Percentiles rank a stretch among this genome's conserved stretches.
These are phyloP conservation scores for Periconia macrospinosa DNA, from an alignment of 2,329 filamentous ascomycete genomes.

Conservation along the genomic window DNA sequence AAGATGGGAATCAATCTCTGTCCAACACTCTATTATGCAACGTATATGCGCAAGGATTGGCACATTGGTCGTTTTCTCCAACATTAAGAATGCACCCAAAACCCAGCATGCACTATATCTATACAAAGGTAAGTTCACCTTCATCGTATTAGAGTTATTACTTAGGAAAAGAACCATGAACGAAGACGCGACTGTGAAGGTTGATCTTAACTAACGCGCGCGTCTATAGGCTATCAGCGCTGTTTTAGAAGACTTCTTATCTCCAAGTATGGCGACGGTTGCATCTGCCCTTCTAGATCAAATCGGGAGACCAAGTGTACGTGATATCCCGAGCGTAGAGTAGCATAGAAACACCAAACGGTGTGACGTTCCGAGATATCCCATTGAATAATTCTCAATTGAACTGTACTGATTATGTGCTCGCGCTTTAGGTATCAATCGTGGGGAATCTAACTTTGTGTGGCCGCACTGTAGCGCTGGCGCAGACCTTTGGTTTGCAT, in stretches of 20 bases:
- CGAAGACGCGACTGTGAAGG: no score
- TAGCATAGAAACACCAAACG: no score
- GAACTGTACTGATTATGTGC: slow-evolving; percentile 6
- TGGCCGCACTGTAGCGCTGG: slow-evolving; percentile 56
- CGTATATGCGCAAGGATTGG: slow-evolving; percentile 42
- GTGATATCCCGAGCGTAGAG: no score
- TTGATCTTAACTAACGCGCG: neutral
- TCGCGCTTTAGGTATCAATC: slow-evolving; percentile 38
- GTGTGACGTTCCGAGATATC: no score
- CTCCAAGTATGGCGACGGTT: slow-evolving; percentile 45
- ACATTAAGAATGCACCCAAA: slow-evolving; percentile 38
- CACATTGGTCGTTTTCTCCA: slow-evolving; percentile 42
- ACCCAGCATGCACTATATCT: slow-evolving; percentile 44
- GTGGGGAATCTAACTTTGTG: slow-evolving; percentile 56
- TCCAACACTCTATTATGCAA: slow-evolving; percentile 44
- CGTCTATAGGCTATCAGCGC: slow-evolving; percentile 38
- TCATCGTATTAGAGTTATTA: no score
- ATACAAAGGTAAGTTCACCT: slow-evolving; percentile 36
- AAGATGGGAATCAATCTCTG: slow-evolving; percentile 37
- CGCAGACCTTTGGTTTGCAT: slow-evolving; percentile 59
- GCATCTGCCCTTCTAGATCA: slow-evolving; percentile 45
- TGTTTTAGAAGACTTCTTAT: slow-evolving; percentile 47
- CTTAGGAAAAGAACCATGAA: no score
- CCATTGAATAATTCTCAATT: no score
- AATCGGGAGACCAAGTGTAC: slow-evolving; percentile 30